Evolutionary conservation across 2,329 filamentous ascomycete genomes (phyloP).

Genomic region (Venturia oleaginea): DNA sequence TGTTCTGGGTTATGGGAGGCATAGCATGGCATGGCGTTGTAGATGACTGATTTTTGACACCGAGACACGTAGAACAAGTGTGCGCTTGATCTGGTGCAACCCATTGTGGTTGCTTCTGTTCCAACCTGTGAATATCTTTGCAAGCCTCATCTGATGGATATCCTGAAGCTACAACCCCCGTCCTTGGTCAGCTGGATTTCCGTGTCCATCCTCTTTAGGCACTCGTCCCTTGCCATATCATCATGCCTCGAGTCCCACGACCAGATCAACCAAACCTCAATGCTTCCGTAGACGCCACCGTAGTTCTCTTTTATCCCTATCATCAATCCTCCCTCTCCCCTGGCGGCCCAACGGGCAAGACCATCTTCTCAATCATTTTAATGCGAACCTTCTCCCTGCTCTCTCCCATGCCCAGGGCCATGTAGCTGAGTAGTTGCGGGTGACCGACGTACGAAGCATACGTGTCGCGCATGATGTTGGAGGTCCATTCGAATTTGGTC

Average conservation of each 20-base stretch:
- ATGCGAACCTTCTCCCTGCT: conserved; percentile 70
- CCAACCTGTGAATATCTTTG: too few relatives aligned
- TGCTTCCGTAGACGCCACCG: background rate
- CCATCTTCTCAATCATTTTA: conserved; percentile 68
- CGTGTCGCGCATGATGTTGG: conserved; percentile 90
- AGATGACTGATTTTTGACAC: background rate
- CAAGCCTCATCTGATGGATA: too few relatives aligned
- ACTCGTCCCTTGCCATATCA: background rate
- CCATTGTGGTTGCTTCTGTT: background rate
- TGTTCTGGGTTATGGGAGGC: background rate
- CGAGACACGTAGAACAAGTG: background rate
- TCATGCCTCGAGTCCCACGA: too few relatives aligned
- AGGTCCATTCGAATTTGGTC: conserved; percentile 94
- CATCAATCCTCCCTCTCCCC: conserved; percentile 43
- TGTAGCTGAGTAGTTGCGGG: conserved; percentile 77
- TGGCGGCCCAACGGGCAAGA: conserved; percentile 56
- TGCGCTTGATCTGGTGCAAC: background rate
- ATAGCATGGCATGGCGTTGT: background rate
- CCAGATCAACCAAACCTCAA: background rate
- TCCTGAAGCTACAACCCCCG: too few relatives aligned
- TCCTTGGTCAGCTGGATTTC: background rate
- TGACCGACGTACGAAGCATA: conserved; percentile 86
- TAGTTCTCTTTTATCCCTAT: background rate
- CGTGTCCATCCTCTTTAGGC: background rate
- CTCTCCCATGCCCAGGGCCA: conserved; percentile 82